phyloP scores from a whole-genome alignment of 2,329 filamentous ascomycete species.

The Ophiostoma australiae region DNA sequence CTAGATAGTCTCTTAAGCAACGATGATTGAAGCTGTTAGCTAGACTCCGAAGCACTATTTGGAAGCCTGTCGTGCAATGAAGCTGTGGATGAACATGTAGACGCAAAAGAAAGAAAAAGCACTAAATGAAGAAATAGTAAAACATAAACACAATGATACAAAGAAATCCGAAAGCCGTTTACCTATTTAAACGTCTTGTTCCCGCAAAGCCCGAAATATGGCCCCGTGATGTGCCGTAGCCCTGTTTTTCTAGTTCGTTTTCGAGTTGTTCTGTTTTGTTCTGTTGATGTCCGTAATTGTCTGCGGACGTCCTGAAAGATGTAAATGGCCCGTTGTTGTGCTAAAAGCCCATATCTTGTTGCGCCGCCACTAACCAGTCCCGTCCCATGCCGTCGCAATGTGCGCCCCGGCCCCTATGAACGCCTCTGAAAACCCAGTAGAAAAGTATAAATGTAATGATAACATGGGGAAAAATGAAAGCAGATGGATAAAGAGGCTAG shows the following conservation, averaged over 20 bases:
- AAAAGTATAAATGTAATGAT: not conserved
- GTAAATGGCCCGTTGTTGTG: not conserved
- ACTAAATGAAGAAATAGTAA: not conserved
- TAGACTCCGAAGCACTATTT: conserved; percentile 1
- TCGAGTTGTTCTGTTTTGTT: not conserved
- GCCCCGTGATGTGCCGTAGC: not conserved
- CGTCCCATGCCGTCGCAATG: conserved; percentile 11
- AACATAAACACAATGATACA: not conserved
- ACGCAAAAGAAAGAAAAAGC: not conserved
- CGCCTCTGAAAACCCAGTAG: not conserved
- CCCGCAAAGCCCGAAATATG: not conserved
- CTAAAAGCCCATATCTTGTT: not conserved
- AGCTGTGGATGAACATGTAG: not conserved
- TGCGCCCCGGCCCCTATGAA: not conserved
- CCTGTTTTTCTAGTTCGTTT: conserved; percentile 11
- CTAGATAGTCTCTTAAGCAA: not conserved
- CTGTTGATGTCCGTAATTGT: not conserved
- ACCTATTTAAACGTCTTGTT: conserved; percentile 13
- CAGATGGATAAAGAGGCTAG: not conserved
- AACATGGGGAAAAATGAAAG: not conserved
- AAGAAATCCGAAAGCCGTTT: not conserved
- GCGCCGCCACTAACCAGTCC: conserved; percentile 1
- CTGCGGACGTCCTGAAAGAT: not conserved
- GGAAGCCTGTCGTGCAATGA: not conserved
- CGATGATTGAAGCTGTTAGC: not conserved